phyloP scores from a whole-genome alignment of 2,329 filamentous ascomycete species.

The Diaporthe citriasiana region DNA sequence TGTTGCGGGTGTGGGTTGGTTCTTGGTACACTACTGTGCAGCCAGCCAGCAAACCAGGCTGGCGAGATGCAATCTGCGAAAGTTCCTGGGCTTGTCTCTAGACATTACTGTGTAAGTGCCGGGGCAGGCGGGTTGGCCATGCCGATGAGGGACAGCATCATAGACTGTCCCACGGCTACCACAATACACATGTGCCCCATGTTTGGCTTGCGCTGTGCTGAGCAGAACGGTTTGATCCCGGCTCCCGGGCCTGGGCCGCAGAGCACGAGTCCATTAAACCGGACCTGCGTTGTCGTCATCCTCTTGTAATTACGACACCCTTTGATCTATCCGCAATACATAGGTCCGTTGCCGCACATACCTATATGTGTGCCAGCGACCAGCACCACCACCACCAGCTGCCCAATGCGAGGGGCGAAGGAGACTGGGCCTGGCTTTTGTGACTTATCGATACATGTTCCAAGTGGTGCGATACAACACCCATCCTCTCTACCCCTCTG shows the following conservation, averaged over 20 bases:
- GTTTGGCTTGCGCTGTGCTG: neutral
- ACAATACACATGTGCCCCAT: neutral
- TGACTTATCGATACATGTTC: constrained; percentile 10
- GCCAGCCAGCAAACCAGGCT: too few relatives aligned
- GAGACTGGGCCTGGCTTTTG: neutral
- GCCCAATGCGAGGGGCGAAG: neutral
- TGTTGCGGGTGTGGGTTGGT: neutral
- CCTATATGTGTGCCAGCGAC: neutral
- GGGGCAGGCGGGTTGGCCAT: neutral
- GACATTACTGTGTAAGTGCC: neutral
- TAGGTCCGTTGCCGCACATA: neutral
- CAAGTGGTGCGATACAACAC: neutral
- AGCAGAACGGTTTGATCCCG: neutral
- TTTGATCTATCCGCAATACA: neutral
- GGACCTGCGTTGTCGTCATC: neutral
- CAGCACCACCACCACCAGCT: neutral
- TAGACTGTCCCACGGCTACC: neutral
- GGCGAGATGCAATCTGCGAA: neutral
- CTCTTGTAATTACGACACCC: neutral
- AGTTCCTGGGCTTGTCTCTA: neutral
- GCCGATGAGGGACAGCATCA: neutral
- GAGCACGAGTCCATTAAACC: neutral
- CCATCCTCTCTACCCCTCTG: neutral
- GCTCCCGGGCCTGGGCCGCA: neutral
- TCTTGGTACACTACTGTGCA: neutral